A percentile compares a stretch with the other conserved stretches of the same genome.
Conservation (phyloP, 2,329 filamentous ascomycete species). For the Shiraia bambusicola region DNA sequence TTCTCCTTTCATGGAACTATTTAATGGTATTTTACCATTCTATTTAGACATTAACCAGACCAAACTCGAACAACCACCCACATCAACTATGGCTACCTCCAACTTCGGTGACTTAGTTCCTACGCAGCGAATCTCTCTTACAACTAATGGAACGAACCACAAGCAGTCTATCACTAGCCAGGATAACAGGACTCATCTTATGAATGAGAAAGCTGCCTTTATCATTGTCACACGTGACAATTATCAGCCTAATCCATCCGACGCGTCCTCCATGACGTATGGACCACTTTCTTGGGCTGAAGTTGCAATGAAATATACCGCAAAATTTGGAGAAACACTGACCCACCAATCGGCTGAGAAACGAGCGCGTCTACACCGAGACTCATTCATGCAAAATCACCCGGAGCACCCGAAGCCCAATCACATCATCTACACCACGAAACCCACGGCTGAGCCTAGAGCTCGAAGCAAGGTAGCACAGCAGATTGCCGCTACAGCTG, state of each 20-base stretch:
- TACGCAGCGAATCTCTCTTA: not conserved
- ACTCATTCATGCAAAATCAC: slow-evolving; percentile 5
- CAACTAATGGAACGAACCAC: not conserved
- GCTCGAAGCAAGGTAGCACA: not conserved
- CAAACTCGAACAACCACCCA: too few relatives aligned
- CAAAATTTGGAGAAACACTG: slow-evolving; percentile 2
- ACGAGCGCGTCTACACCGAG: slow-evolving; percentile 8
- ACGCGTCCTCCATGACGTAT: slow-evolving; percentile 8
- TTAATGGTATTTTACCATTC: too few relatives aligned
- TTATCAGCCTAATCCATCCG: slow-evolving; percentile 10
- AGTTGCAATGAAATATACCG: slow-evolving; percentile 12
- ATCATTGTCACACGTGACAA: slow-evolving; percentile 17
- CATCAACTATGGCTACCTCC: too few relatives aligned
- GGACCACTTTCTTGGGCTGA: slow-evolving; percentile 5
- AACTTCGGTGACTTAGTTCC: too few relatives aligned
- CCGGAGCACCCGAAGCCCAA: slow-evolving; percentile 5
- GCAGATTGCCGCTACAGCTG: too few relatives aligned
- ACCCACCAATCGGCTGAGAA: slow-evolving; percentile 12
- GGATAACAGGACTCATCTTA: not conserved
- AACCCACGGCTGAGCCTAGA: not conserved
- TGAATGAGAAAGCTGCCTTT: slow-evolving; percentile 12
- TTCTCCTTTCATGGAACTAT: too few relatives aligned
- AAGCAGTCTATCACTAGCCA: not conserved
- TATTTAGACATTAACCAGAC: too few relatives aligned
- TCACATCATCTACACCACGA: slow-evolving; percentile 10